Conservation (phyloP, 1,284 basidiomycete species). For the Spongispora temasekensis region DNA sequence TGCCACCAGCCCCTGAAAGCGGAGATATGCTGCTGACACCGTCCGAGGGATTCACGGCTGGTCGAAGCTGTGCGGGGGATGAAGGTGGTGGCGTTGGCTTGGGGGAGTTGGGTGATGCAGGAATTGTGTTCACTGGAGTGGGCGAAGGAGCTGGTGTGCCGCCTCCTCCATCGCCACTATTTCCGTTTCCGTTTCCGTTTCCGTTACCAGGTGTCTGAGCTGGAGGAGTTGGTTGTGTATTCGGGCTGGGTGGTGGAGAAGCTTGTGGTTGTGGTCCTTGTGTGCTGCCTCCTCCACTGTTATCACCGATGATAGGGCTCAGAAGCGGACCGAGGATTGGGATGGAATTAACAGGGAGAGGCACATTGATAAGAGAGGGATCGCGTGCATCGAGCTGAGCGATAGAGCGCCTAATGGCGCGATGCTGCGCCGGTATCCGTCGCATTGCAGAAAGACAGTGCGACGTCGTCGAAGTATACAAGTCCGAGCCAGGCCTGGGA, state of each 20-base stretch:
- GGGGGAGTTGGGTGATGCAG: neutral
- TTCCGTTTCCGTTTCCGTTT: neutral
- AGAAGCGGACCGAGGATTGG: slow-evolving; percentile 44
- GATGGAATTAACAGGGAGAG: slow-evolving; percentile 34
- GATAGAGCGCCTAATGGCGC: slow-evolving; percentile 10
- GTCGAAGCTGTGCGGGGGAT: neutral
- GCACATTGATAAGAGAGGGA: slow-evolving; percentile 43
- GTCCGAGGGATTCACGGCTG: neutral
- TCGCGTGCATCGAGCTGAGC: slow-evolving; percentile 37
- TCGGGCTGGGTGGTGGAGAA: neutral
- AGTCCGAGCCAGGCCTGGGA: slow-evolving; percentile 3
- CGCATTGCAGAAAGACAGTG: slow-evolving; percentile 19
- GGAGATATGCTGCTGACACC: neutral
- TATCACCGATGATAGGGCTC: slow-evolving; percentile 33
- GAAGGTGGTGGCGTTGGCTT: neutral
- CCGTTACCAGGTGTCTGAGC: neutral
- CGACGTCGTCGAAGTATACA: no score
- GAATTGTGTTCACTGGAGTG: no score
- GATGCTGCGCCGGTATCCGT: slow-evolving; percentile 10
- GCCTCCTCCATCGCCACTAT: slow-evolving; percentile 5
- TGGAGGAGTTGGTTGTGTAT: neutral
- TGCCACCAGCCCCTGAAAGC: neutral
- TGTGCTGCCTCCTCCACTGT: slow-evolving; percentile 16
- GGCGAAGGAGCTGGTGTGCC: neutral
- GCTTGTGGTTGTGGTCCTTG: neutral